Conservation (phyloP, 352 stramenopile species). For the Phytophthora pisi region DNA sequence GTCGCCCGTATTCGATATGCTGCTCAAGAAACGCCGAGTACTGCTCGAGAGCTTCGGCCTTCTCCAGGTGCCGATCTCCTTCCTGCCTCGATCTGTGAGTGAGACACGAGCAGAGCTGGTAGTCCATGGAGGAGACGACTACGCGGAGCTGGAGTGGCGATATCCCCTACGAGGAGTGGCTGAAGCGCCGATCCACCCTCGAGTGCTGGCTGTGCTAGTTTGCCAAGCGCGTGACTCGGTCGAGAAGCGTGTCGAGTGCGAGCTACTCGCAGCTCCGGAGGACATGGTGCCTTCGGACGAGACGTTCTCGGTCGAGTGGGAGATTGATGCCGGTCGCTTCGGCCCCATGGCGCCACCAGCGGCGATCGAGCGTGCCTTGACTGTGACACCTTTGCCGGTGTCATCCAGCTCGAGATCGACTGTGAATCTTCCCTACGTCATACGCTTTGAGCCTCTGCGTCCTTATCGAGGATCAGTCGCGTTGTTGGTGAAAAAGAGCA, state of each 20-base stretch:
- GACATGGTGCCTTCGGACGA: conserved; percentile 53
- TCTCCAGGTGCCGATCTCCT: conserved; percentile 92
- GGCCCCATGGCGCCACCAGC: conserved; percentile 46
- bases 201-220: conserved; percentile 52
- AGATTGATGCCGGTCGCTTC: conserved; percentile 66
- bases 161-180: conserved; percentile 79
- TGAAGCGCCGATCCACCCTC: conserved; percentile 68
- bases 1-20: conserved; percentile 66
- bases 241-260: conserved; percentile 67
- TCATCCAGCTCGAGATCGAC: neutral
- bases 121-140: conserved; percentile 67
- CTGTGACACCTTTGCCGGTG: conserved; percentile 37
- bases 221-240: conserved; percentile 72
- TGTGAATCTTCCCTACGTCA: conserved; percentile 45
- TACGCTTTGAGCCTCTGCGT: conserved; percentile 89
- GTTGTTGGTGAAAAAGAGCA: conserved; percentile 81
- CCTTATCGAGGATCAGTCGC: conserved; percentile 80
- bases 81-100: conserved; percentile 78
- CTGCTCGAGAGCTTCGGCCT: conserved; percentile 83
- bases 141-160: conserved; percentile 73
- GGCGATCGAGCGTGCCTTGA: conserved; percentile 64
- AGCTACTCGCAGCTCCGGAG: conserved; percentile 58
- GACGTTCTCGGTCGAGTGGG: conserved; percentile 62
- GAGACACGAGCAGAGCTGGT: conserved; percentile 74
- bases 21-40: conserved; percentile 75